These are phyloP conservation scores for Lichtheimia ornata DNA, from an alignment of 371 early-diverging fungal species.

Conservation along the genomic window DNA sequence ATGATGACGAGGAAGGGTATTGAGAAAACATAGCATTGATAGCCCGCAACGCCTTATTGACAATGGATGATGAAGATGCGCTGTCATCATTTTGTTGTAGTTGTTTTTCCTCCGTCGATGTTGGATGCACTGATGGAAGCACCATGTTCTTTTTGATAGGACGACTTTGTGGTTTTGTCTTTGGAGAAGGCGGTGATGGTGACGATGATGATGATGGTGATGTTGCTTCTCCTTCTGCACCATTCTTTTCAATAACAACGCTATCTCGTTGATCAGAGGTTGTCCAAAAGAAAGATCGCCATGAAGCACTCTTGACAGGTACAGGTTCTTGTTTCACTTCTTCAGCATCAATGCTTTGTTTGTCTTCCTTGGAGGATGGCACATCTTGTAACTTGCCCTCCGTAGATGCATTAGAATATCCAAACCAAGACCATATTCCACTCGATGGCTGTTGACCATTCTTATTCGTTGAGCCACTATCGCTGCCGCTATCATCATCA, in stretches of 20 bases:
- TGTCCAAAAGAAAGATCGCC: constrained; percentile 19
- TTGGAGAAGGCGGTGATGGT: background rate
- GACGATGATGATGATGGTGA: constrained; percentile 4
- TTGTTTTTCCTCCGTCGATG: background rate
- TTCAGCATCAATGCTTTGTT: background rate
- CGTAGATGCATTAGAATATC: constrained; percentile 5
- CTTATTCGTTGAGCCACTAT: background rate
- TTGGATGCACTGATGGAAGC: constrained; percentile 12
- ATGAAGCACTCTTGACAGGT: constrained; percentile 8
- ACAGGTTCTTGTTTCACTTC: background rate
- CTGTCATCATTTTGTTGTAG: background rate
- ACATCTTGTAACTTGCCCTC: background rate
- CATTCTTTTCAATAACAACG: constrained; percentile 3
- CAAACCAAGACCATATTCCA: constrained; percentile 21
- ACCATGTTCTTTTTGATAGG: constrained; percentile 15
- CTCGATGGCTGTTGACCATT: background rate
- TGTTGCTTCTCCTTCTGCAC: background rate
- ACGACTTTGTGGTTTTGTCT: background rate
- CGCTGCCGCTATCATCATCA: background rate
- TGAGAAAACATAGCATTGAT: constrained; percentile 25
- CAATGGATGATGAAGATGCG: constrained; percentile 6
- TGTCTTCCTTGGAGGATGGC: background rate
- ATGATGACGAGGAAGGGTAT: background rate
- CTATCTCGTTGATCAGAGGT: constrained; percentile 7
- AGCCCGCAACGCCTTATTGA: constrained; percentile 17